Evolutionary conservation across 768 basidiomycete genomes (phyloP), one percentile per base, ranked within the genome.

Genomic region (Psilocybe azurescens): DNA sequence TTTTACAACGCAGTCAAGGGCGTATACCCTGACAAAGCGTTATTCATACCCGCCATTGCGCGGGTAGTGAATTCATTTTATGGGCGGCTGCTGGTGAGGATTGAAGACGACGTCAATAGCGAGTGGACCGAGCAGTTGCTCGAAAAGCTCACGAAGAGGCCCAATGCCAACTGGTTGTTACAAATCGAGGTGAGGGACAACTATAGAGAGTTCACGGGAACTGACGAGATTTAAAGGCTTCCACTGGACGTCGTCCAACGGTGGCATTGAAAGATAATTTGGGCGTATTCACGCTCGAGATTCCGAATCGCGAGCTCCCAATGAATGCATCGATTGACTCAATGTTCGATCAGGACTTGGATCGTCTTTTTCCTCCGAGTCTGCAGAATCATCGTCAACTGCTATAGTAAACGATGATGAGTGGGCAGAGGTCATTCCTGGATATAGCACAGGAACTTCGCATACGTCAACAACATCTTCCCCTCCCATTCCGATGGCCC

Each of bases 81-180:
- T 53, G 72, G 75, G 30, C 69, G 73, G 30, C 67, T 81, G 18
- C 61, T 70, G 8, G 71, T 71, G 57, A 72, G 75, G 49, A 66
- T 81, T 8, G 76, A 80, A 20, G 72, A 73, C 32, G 73, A 76
- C 2, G 65, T 59, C 8, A 71, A 73, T 39, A 67, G 65, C 7
- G 69, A 76, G 5, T 79, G 78, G 79, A 75, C 75, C 1, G 77
- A 79, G 33, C 60, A 74, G 14, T 56, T 81, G 7, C 65, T 78
- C 18, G 69, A 62, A 3, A 63, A 63, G 1, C 60, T 79, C 1
- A 62, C 68, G 3, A 60, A 65, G 61, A 64, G 61, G 63, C 58
- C 61, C 16, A 61, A 53, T 32, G 29, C 50, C n/a, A 55, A 56
- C 24, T 65, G 73, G 65, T 47, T 52, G 39, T 64, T 77, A 16